Base-by-base conservation (phyloP, 2,329 filamentous ascomycete genomes). In the Cladosporium sp. region DNA sequence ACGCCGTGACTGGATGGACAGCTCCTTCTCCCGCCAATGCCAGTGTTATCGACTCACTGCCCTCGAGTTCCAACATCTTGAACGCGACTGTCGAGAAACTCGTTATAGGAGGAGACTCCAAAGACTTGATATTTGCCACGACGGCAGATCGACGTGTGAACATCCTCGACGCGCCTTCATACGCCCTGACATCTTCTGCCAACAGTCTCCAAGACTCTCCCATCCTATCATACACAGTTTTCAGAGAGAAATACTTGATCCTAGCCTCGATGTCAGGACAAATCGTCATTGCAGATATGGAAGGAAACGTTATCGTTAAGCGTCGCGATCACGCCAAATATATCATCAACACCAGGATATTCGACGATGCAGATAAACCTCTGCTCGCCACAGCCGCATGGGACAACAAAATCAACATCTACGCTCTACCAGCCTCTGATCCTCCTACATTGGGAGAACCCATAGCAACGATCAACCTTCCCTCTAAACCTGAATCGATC, bases 271-370 rank as follows among this genome's bases (percentile, higher is more conserved):
- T 83, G 80, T 82, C 79, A 8, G 80, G 80, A 4, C 74, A 77
- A 48, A 57, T 83, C 4, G 59, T 74, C 25, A 63, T 82, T 1
- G 76, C 75, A 53, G 63, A 74, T 52, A 64, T 67, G 12, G 55
- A 57, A 20, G 67, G 69, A 13, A 58, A 64, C 19, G 57, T 74
- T 1, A 51, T 79, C 13, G 72, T 75, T 22, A 69, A 69, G 51
- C 70, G 79, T 39, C 75, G 72, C 50, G 79, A 83, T 54, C 80
- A 84, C 57, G 61, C 66, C 18, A 84, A 83, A 58, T 84, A 82
- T 61, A 69, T 76, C 7, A 77, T 83, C 48, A 77, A 78, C 54
- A 66, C 80, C 2, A 65, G 71, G 20, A 63, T 63, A 2, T 62
- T 69, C n/a, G 57, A 66, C 3, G 58, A 59, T 11, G 58, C 58